Conservation (phyloP, 2,329 filamentous ascomycete species). For the Fusarium domesticum region DNA sequence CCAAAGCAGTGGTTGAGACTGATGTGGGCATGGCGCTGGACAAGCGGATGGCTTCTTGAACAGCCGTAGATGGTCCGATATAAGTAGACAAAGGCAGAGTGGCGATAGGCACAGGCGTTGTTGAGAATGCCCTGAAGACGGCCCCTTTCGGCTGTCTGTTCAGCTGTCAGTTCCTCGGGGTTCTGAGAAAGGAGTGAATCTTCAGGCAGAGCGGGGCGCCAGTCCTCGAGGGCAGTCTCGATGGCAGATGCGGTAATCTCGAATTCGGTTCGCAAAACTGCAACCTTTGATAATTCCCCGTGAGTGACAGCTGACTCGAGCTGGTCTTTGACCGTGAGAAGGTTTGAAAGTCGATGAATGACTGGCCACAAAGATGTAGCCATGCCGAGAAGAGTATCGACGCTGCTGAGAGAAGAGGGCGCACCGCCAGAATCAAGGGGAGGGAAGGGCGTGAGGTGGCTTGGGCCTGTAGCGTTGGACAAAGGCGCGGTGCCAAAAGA, state of each 20-base stretch:
- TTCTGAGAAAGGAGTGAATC: slow-evolving; percentile 28
- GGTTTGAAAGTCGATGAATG: slow-evolving; percentile 57
- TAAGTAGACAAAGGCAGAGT: slow-evolving; percentile 57
- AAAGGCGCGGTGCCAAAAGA: slow-evolving; percentile 59
- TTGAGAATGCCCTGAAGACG: slow-evolving; percentile 54
- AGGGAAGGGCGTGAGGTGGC: slow-evolving; percentile 46
- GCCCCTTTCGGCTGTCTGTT: slow-evolving; percentile 35
- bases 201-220: slow-evolving; percentile 51
- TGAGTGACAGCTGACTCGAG: slow-evolving; percentile 44
- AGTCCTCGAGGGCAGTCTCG: slow-evolving; percentile 52
- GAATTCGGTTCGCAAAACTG: slow-evolving; percentile 49
- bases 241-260: slow-evolving; percentile 52
- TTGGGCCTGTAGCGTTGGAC: slow-evolving; percentile 47
- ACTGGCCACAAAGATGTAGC: slow-evolving; percentile 62
- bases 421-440: slow-evolving; percentile 43
- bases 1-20: slow-evolving; percentile 53
- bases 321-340: slow-evolving; percentile 51
- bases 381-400: slow-evolving; percentile 60
- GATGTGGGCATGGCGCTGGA: slow-evolving; percentile 52
- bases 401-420: slow-evolving; percentile 49
- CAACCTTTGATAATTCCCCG: slow-evolving; percentile 43
- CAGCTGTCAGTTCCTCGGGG: slow-evolving; percentile 23
- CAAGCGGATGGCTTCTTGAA: slow-evolving; percentile 44
- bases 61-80: slow-evolving; percentile 53
- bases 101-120: slow-evolving; percentile 59